phyloP scores from a whole-genome alignment of 352 stramenopile species.

The Pythium oligandrum region DNA sequence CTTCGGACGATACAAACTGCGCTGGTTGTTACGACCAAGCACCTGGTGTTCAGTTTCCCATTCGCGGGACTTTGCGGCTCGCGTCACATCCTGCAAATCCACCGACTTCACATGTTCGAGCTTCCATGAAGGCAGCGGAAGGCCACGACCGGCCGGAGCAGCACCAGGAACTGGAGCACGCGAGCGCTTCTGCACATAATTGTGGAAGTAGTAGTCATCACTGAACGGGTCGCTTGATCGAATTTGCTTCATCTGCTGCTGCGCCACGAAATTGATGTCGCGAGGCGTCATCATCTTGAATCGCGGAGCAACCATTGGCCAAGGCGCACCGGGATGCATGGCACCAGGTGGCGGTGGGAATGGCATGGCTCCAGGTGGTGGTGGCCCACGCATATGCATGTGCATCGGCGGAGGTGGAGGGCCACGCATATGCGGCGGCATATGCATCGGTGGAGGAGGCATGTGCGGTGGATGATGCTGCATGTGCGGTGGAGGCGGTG shows the following conservation, averaged over 20 bases:
- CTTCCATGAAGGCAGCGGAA: conserved; percentile 77
- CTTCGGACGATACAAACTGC: conserved; percentile 74
- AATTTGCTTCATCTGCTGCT: conserved; percentile 85
- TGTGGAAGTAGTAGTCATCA: conserved; percentile 88
- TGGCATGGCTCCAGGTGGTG: conserved; percentile 12
- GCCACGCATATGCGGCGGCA: conserved; percentile 19
- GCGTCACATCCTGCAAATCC: conserved; percentile 50
- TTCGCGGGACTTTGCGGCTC: conserved; percentile 59
- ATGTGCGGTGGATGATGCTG: conserved; percentile 16
- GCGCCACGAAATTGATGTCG: conserved; percentile 82
- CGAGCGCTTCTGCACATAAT: conserved; percentile 74
- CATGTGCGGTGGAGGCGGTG: conserved; percentile 14
- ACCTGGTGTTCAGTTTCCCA: conserved; percentile 75
- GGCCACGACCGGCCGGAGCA: conserved; percentile 15
- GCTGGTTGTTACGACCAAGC: conserved; percentile 72
- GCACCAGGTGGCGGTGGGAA: conserved; percentile 18
- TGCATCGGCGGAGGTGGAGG: conserved; percentile 22
- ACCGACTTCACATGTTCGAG: conserved; percentile 81
- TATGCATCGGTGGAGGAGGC: conserved; percentile 1
- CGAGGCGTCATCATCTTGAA: conserved; percentile 87
- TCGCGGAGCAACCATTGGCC: conserved; percentile 11
- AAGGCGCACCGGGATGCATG: conserved; percentile 23
- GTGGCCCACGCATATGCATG: conserved; percentile 35
- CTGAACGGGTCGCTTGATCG: conserved; percentile 84
- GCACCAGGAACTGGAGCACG: conserved; percentile 24